A percentile compares a stretch with the other conserved stretches of the same genome.
These are phyloP conservation scores for Galeopsis tetrahit DNA, from an alignment of 257 asterid genomes.

Conservation along the genomic window DNA sequence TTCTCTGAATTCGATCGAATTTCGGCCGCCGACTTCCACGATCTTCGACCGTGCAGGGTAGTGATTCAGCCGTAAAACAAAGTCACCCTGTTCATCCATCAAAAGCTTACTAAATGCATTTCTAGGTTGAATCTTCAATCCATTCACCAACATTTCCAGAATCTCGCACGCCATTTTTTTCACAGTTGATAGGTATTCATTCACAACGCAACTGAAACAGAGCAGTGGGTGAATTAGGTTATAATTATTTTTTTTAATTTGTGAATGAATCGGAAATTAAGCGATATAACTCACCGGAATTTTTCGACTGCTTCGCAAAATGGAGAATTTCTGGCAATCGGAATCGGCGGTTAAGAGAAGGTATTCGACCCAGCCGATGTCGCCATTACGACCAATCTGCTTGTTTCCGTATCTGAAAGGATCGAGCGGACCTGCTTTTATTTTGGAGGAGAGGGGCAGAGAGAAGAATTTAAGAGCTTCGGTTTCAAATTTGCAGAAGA, in stretches of 20 bases:
- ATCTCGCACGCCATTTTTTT: slow-evolving; percentile 65
- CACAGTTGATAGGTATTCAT: slow-evolving; percentile 47
- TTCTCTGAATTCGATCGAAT: slow-evolving; percentile 72
- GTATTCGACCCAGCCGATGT: slow-evolving; percentile 75
- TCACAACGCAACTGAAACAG: slow-evolving; percentile 45
- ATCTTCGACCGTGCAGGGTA: slow-evolving; percentile 65
- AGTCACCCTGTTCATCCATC: slow-evolving; percentile 68
- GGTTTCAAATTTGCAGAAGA: slow-evolving; percentile 58
- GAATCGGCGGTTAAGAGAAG: slow-evolving; percentile 57
- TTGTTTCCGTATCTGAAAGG: slow-evolving; percentile 83
- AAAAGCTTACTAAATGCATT: slow-evolving; percentile 53
- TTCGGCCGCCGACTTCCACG: slow-evolving; percentile 37
- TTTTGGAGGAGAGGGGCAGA: slow-evolving; percentile 52
- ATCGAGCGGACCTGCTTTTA: slow-evolving; percentile 64
- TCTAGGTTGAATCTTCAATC: slow-evolving; percentile 47
- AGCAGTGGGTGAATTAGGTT: background rate
- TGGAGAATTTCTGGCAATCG: slow-evolving; percentile 46
- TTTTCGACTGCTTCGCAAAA: slow-evolving; percentile 60
- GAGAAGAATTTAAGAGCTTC: slow-evolving; percentile 73
- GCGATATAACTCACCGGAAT: slow-evolving; percentile 61
- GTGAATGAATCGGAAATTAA: background rate
- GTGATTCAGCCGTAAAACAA: slow-evolving; percentile 64
- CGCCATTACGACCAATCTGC: slow-evolving; percentile 64
- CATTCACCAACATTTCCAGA: slow-evolving; percentile 65
- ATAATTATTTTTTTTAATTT: background rate